A percentile compares a stretch with the other conserved stretches of the same genome.
Evolutionary conservation across 2,329 filamentous ascomycete genomes (phyloP).

Genomic region (Camillea tinctor): DNA sequence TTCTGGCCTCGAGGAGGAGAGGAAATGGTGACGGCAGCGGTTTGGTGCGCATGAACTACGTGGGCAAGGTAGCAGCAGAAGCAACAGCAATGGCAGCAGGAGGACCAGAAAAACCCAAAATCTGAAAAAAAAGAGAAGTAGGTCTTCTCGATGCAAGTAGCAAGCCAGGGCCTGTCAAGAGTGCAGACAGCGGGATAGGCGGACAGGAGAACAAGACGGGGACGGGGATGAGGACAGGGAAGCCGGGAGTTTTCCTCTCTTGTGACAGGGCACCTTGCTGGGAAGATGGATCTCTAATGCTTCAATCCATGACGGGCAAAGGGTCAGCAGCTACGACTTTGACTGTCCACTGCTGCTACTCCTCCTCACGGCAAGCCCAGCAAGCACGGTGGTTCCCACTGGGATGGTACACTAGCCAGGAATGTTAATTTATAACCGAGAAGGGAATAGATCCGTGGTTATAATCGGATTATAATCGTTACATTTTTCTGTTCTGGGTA

Average conservation of each 20-base stretch:
- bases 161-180: not conserved
- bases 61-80: not conserved
- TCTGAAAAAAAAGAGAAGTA: not conserved
- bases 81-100: no score
- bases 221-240: not conserved
- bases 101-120: no score
- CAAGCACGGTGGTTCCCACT: not conserved
- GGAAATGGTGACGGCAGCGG: not conserved
- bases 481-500: not conserved
- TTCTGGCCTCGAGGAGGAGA: not conserved
- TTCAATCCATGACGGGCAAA: not conserved
- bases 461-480: not conserved
- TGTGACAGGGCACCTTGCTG: not conserved
- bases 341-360: not conserved
- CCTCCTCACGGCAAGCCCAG: not conserved
- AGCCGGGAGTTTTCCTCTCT: slow-evolving; percentile 1
- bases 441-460: not conserved
- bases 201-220: not conserved
- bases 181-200: not conserved
- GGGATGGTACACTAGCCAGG: slow-evolving; percentile 1
- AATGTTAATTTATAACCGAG: slow-evolving; percentile 1
- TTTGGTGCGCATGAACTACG: not conserved
- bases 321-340: not conserved
- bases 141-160: not conserved
- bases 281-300: not conserved